phyloP scores from a whole-genome alignment of 1,284 basidiomycete genomes.

The Apiotrichum brassicae region DNA sequence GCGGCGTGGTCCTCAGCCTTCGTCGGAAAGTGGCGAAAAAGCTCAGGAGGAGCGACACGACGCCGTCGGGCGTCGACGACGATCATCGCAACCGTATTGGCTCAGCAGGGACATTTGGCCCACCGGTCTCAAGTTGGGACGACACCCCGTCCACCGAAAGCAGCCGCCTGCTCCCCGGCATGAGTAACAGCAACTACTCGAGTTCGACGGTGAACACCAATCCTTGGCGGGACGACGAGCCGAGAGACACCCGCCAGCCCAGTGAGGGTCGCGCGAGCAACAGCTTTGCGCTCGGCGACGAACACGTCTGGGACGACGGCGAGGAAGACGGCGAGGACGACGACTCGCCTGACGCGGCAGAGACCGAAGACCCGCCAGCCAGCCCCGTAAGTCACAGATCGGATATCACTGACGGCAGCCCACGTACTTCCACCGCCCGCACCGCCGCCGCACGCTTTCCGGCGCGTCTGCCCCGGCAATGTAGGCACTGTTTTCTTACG shows the following conservation, averaged over 20 bases:
- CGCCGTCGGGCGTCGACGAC: background rate
- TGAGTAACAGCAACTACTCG: background rate
- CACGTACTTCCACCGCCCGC: constrained; percentile 32
- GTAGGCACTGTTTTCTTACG: too few relatives aligned
- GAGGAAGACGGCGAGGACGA: constrained; percentile 46
- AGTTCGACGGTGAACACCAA: constrained; percentile 18
- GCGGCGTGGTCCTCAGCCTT: constrained; percentile 38
- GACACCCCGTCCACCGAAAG: background rate
- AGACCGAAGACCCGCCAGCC: constrained; percentile 24
- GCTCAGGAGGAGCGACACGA: constrained; percentile 23
- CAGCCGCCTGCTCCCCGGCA: background rate
- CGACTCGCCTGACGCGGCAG: constrained; percentile 32
- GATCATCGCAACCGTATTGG: background rate
- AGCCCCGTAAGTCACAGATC: constrained; percentile 12
- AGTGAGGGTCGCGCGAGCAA: too few relatives aligned
- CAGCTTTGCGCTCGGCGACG: constrained; percentile 66
- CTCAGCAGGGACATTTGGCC: constrained; percentile 1
- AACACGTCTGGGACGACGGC: constrained; percentile 58
- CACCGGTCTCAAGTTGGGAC: constrained; percentile 24
- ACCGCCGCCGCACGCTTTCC: constrained; percentile 18
- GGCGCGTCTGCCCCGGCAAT: too few relatives aligned
- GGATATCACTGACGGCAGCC: constrained; percentile 48
- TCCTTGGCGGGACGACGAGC: constrained; percentile 51
- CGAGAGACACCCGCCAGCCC: too few relatives aligned
- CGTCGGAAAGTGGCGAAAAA: constrained; percentile 39